Base-by-base conservation (phyloP, 306 rosid species). In the Lotus japonicus region DNA sequence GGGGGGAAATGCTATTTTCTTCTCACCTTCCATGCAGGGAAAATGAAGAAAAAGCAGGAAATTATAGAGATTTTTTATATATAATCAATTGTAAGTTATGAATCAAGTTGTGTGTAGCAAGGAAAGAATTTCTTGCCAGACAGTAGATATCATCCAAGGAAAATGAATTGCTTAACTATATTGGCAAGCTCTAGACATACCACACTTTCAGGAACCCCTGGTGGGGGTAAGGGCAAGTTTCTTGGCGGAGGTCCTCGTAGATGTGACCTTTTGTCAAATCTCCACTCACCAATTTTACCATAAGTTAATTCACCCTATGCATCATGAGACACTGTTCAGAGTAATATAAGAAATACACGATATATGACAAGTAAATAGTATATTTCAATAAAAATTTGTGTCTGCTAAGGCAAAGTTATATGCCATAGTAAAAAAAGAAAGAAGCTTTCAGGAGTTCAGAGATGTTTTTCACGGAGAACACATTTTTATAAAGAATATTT, bases 131-230 rank as follows among this genome's bases (percentile, higher is more conserved):
- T 55, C 15, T 13, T 38, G 35, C 56, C 31, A 70, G 57, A 78
- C 58, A 70, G 1, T 31, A 6, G 7, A 31, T 31, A 6, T 3
- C 18, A 73, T 73, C 60, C 58, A 73, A 61, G 58, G 42, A 49
- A 36, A 41, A 80, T 69, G 31, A 39, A 52, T 1, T 48, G 42
- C 16, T 16, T 35, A 10, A 57, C 54, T 52, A n/a, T 67, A 72
- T 12, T 77, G 46, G 49, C 43, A 62, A 26, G 72, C 19, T 21
- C 31, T 36, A 55, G 58, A 82, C 96, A 73, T 95, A 95, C 99
- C 99, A 95, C 99, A 54, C 97, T 95, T 87, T 88, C 96, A 46
- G 99, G 99, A 72, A 88, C 99, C 26, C 97, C 97, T 0, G 89
- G 89, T 53, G 99, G 99, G 59, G 99, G 97, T 77, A 95, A 75